Conservation (phyloP, 352 stramenopile species). For the Phytophthora colocasiae region DNA sequence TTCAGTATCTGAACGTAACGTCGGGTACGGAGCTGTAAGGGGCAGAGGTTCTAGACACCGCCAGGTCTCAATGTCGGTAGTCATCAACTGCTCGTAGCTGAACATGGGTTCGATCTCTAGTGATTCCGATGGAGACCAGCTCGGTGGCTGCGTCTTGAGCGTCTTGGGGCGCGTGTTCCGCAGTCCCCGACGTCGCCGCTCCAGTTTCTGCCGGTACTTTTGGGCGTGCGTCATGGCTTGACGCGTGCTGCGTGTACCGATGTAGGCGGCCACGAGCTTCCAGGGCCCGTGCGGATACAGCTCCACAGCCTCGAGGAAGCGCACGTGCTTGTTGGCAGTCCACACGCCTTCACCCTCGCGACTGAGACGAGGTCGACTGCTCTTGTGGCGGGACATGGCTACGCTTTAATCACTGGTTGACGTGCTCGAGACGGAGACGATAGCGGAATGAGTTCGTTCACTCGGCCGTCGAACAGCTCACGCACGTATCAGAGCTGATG, state of each 20-base stretch:
- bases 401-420: conserved; percentile 5
- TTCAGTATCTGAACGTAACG: conserved; percentile 3
- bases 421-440: conserved; percentile 7
- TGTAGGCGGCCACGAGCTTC: conserved; percentile 55
- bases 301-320: conserved; percentile 56
- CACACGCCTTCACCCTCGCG: conserved; percentile 48
- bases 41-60: conserved; percentile 6
- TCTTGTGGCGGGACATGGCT: conserved; percentile 24
- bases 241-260: conserved; percentile 53
- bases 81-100: conserved; percentile 23
- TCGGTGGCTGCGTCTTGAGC: background rate
- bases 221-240: conserved; percentile 58
- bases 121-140: background rate
- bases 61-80: background rate
- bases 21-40: background rate
- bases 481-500: conserved; percentile 26
- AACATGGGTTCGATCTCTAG: conserved; percentile 8
- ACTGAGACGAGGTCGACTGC: conserved; percentile 36
- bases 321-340: conserved; percentile 47
- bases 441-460: conserved; percentile 19
- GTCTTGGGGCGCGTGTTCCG: conserved; percentile 11
- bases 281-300: conserved; percentile 59
- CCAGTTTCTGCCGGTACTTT: conserved; percentile 57
- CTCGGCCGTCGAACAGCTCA: conserved; percentile 4
- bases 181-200: conserved; percentile 40